Evolutionary conservation across 2,329 filamentous ascomycete genomes (phyloP).

Genomic region (Cladosporium colombiae): DNA sequence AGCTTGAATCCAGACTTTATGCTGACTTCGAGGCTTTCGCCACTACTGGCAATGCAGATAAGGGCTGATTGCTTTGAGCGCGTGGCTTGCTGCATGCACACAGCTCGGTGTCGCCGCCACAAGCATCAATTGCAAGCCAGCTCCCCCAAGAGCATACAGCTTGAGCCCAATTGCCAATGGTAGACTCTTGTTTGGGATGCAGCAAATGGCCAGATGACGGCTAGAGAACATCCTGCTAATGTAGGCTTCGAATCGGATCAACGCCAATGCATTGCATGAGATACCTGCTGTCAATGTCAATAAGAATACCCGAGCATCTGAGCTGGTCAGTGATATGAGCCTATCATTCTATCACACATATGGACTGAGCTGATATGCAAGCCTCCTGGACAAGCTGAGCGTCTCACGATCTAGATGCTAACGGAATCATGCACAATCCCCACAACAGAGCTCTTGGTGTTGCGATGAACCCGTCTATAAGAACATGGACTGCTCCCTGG

Average conservation of each 20-base stretch:
- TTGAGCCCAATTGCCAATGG: neutral
- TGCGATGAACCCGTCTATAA: neutral
- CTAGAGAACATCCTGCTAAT: neutral
- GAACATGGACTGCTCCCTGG: neutral
- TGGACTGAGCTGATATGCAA: neutral
- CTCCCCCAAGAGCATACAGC: neutral
- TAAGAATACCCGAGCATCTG: neutral
- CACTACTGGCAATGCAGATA: neutral
- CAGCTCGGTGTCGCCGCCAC: neutral
- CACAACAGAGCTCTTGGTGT: neutral
- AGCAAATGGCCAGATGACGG: neutral
- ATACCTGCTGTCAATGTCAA: neutral
- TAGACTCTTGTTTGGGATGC: neutral
- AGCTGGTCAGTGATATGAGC: neutral
- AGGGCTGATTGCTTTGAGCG: neutral
- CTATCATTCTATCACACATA: neutral
- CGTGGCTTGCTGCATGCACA: neutral
- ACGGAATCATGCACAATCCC: neutral
- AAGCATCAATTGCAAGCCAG: neutral
- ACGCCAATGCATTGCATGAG: neutral
- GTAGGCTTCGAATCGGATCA: neutral
- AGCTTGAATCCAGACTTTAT: neutral
- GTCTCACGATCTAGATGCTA: neutral
- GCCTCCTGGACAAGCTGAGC: neutral
- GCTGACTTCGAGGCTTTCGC: neutral